A percentile compares a stretch with the other conserved stretches of the same genome.
Conservation (phyloP, 2,329 filamentous ascomycete genomes). For the Talaromyces islandicus region DNA sequence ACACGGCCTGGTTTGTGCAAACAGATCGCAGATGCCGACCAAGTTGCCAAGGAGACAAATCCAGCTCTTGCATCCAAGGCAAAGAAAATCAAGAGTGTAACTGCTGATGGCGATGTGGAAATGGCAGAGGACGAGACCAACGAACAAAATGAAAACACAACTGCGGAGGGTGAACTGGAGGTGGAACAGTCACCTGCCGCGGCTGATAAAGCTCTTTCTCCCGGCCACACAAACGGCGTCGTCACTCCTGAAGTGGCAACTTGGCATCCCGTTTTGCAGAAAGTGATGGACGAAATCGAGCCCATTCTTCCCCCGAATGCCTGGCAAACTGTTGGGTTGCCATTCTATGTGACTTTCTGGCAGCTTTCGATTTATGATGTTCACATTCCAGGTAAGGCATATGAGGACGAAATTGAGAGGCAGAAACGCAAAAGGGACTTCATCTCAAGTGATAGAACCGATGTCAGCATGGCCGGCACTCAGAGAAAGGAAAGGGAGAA, state of each 20-base stretch:
- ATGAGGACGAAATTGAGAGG: slow-evolving; percentile 67
- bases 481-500: slow-evolving; percentile 65
- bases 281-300: slow-evolving; percentile 65
- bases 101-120: slow-evolving; percentile 30
- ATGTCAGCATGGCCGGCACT: slow-evolving; percentile 62
- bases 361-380: slow-evolving; percentile 78
- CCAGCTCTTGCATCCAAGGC: not conserved
- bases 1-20: slow-evolving; percentile 67
- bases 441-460: slow-evolving; percentile 64
- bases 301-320: slow-evolving; percentile 55
- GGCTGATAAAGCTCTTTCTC: slow-evolving; percentile 15
- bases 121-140: slow-evolving; percentile 20
- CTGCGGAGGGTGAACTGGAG: slow-evolving; percentile 25
- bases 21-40: slow-evolving; percentile 47
- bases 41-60: not conserved
- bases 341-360: slow-evolving; percentile 91
- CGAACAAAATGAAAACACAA: slow-evolving; percentile 5
- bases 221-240: slow-evolving; percentile 14
- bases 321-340: slow-evolving; percentile 66
- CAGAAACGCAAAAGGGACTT: slow-evolving; percentile 62
- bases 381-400: slow-evolving; percentile 67
- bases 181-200: slow-evolving; percentile 24
- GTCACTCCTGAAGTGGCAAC: slow-evolving; percentile 36
- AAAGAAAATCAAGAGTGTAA: slow-evolving; percentile 17
- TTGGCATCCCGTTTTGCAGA: slow-evolving; percentile 66